Evolutionary conservation across 768 basidiomycete species (phyloP), one percentile per base, ranked within the genome.

Genomic region (Termitomyces sp.): DNA sequence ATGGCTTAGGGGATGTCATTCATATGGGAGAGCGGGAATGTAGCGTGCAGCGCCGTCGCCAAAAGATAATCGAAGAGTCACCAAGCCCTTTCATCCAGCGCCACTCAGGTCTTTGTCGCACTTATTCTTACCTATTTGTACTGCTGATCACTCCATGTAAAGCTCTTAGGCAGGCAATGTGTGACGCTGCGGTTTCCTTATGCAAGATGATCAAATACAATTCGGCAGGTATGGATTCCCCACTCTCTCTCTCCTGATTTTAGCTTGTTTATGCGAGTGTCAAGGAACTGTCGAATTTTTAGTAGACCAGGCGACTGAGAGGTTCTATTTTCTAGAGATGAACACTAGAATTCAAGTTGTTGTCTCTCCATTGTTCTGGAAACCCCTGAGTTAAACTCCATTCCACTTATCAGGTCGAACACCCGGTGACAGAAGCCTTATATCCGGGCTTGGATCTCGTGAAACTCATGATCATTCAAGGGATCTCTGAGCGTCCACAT

Each of bases 21-120:
- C 84, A 87, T 62, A 80, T 87, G 75, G 83, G 84, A 40, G 87
- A 89, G 66, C 77, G 88, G 14, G 88, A 90, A 67, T 88, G 88
- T 63, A 86, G 84, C 50, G 70, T 86, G 9, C 88, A 90, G 65
- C 74, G 88, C 33, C 72, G 87, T 32, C 84, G 88, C 62, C 88
- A 90, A 68, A 90, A 90, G 67, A 78, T 90, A 3, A 81, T 90
- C 26, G 88, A 90, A 62, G 88, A 89, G 64, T 78, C 81, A 4
- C 84, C 85, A 0, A 85, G 84, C 63, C 84, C 87, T 0, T 87
- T 86, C 65, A 74, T 84, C 43, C 55, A 68, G 1, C 55, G 64
- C 3, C 72, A 77, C 67, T 75, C 78, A 33, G 81, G 85, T 81
- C 61, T 20, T 54, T 41, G 33, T 73, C 63, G 6, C 30, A 26